A percentile compares a stretch with the other conserved stretches of the same genome.
Conservation (phyloP, 1,139 yeast genomes). For the Blastobotrys buckinghamii region DNA sequence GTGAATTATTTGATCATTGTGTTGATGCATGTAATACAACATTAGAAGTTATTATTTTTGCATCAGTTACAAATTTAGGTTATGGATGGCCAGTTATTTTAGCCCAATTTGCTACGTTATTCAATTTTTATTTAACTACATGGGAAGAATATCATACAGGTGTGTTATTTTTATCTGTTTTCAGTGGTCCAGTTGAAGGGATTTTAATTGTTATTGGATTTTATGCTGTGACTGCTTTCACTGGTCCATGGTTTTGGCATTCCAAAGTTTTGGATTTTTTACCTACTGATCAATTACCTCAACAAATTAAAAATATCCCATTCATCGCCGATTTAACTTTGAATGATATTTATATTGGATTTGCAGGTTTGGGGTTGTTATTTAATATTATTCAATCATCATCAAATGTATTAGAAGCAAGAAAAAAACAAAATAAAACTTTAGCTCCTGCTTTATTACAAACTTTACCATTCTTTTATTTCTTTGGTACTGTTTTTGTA, state of each 20-base stretch:
- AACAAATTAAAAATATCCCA: too few relatives aligned
- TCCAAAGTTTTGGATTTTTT: constrained; percentile 24
- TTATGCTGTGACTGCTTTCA: constrained; percentile 56
- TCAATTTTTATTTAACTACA: constrained; percentile 79
- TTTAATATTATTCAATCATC: constrained; percentile 73
- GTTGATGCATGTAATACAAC: constrained; percentile 88
- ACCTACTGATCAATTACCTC: background rate
- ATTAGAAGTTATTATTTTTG: constrained; percentile 65
- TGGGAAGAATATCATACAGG: constrained; percentile 98
- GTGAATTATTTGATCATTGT: constrained; percentile 92
- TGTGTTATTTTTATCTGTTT: constrained; percentile 66
- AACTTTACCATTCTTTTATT: constrained; percentile 61
- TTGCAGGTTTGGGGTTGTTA: constrained; percentile 52
- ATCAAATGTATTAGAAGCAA: constrained; percentile 56
- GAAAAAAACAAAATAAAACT: constrained; percentile 35
- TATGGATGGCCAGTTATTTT: constrained; percentile 56
- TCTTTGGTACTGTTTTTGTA: constrained; percentile 50
- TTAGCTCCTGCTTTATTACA: constrained; percentile 51
- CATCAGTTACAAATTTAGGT: constrained; percentile 68
- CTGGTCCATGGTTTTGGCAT: constrained; percentile 62
- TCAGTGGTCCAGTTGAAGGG: constrained; percentile 96
- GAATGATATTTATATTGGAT: constrained; percentile 41
- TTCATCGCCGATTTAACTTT: constrained; percentile 24
- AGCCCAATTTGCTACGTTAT: constrained; percentile 69
- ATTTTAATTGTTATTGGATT: constrained; percentile 57